Conservation (phyloP, 352 stramenopile genomes). For the Nothophytophthora sp. region DNA sequence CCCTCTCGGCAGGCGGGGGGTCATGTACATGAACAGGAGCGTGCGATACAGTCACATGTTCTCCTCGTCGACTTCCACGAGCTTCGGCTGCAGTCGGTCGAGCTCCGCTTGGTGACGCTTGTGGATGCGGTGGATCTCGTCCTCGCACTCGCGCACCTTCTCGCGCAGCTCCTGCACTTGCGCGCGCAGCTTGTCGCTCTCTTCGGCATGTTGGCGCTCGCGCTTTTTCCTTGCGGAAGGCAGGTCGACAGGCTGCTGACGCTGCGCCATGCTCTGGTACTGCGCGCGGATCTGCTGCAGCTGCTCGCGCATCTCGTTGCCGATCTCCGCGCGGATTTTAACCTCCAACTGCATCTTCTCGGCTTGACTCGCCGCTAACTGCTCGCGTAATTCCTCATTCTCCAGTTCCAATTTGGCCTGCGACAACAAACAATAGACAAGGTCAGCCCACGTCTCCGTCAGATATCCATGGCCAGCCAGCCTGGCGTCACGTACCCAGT, state of each 20-base stretch:
- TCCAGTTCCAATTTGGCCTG: conserved; percentile 55
- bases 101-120: conserved; percentile 51
- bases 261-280: conserved; percentile 48
- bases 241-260: conserved; percentile 29
- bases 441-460: neutral
- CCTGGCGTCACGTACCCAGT: conserved; percentile 12
- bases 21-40: too few relatives aligned
- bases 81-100: conserved; percentile 25
- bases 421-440: neutral
- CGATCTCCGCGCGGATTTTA: conserved; percentile 61
- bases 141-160: conserved; percentile 74
- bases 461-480: neutral
- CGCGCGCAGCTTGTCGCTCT: conserved; percentile 53
- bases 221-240: conserved; percentile 39
- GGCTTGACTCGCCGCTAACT: conserved; percentile 48
- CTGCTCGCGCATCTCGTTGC: conserved; percentile 69
- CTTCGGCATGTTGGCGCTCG: conserved; percentile 39
- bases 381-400: conserved; percentile 59
- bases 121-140: conserved; percentile 83
- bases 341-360: conserved; percentile 68
- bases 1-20: conserved; percentile 2
- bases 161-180: conserved; percentile 67
- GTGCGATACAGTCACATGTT: conserved; percentile 6
- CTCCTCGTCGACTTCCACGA: conserved; percentile 24
- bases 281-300: conserved; percentile 64